Conservation (phyloP, 176 grass and related monocot species). For the Eleusine coracana region DNA sequence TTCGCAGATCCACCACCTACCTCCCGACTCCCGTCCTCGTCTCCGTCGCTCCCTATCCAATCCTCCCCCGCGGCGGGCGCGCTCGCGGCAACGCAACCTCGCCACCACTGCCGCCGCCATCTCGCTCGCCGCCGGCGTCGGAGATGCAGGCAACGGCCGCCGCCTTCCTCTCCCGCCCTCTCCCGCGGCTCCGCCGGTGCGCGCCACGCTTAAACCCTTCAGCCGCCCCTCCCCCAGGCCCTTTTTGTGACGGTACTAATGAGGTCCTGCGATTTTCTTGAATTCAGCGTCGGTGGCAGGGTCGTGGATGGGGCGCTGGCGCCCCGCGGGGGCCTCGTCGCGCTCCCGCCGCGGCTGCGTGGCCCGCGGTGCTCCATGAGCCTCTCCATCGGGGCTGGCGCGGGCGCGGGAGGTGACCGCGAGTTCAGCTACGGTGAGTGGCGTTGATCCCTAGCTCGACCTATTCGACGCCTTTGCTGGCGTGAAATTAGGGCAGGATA, state of each 20-base stretch:
- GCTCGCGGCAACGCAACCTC: conserved; percentile 7
- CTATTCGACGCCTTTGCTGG: not conserved
- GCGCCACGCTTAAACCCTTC: conserved; percentile 8
- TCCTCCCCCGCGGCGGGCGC: conserved; percentile 28
- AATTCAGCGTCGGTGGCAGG: conserved; percentile 27
- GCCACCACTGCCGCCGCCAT: not conserved
- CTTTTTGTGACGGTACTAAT: not conserved
- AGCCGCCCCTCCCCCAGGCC: not conserved
- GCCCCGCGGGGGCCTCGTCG: conserved; percentile 34
- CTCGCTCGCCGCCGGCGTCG: conserved; percentile 2
- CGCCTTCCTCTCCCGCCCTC: conserved; percentile 46
- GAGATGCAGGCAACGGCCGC: conserved; percentile 66
- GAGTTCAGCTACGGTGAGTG: conserved; percentile 67
- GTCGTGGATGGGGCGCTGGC: conserved; percentile 16
- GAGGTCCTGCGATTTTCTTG: not conserved
- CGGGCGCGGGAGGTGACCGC: conserved; percentile 42
- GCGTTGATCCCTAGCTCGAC: not conserved
- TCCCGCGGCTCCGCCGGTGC: conserved; percentile 27
- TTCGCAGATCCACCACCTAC: conserved; percentile 32
- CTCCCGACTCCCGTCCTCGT: not conserved
- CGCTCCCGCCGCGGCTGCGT: conserved; percentile 36
- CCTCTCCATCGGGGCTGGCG: conserved; percentile 70
- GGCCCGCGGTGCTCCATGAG: conserved; percentile 63
- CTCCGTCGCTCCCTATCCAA: conserved; percentile 41
- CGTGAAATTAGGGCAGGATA: not conserved